A percentile compares a stretch with the other conserved stretches of the same genome.
phyloP scores from a whole-genome alignment of 2,329 filamentous ascomycete species.

The Shiraia bambusicola region DNA sequence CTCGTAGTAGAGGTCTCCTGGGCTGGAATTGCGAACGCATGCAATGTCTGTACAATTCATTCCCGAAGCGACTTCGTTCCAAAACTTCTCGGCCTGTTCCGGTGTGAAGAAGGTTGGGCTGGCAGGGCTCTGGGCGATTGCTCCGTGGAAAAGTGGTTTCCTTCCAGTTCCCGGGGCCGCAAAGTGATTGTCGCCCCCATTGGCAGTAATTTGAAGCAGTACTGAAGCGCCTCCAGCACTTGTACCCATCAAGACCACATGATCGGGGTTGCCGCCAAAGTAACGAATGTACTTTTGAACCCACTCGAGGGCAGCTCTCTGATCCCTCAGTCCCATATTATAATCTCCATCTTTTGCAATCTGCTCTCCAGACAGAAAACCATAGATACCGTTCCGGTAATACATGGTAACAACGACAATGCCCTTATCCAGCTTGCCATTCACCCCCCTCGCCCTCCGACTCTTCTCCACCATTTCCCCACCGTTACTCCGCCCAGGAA shows the following conservation, averaged over 20 bases:
- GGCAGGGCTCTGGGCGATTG: conserved; percentile 34
- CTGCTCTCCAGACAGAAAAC: conserved; percentile 48
- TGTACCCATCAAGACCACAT: conserved; percentile 49
- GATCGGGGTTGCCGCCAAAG: conserved; percentile 50
- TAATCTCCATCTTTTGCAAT: conserved; percentile 41
- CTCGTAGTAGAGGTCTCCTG: conserved; percentile 35
- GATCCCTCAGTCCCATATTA: conserved; percentile 42
- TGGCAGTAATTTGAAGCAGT: conserved; percentile 33
- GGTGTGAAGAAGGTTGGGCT: conserved; percentile 38
- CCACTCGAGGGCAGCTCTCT: conserved; percentile 45
- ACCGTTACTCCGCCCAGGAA: conserved; percentile 35
- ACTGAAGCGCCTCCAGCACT: conserved; percentile 37
- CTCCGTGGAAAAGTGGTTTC: conserved; percentile 35
- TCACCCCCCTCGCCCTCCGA: conserved; percentile 24
- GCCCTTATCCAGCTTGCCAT: conserved; percentile 35
- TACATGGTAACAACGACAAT: conserved; percentile 39
- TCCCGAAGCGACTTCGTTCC: conserved; percentile 31
- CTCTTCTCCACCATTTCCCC: conserved; percentile 36
- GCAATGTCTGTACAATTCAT: conserved; percentile 35
- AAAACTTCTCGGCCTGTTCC: conserved; percentile 35
- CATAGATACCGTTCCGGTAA: conserved; percentile 46
- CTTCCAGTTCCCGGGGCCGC: conserved; percentile 29
- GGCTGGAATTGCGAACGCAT: conserved; percentile 29
- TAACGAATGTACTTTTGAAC: conserved; percentile 46
- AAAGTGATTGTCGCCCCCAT: conserved; percentile 32